Evolutionary conservation across 345 rosid genomes (phyloP).

Genomic region (Pseudoturritis turrita): DNA sequence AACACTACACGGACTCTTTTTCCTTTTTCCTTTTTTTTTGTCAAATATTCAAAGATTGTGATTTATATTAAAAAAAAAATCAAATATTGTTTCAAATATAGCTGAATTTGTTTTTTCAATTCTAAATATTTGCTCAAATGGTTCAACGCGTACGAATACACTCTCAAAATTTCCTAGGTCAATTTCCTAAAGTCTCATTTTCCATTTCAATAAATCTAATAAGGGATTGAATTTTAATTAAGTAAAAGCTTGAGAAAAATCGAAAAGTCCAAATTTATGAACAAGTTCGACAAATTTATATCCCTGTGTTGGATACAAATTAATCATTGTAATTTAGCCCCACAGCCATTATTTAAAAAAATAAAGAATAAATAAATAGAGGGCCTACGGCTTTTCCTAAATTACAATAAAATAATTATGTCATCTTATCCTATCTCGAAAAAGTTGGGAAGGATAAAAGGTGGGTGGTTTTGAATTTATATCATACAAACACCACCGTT

Average conservation of each 20-base stretch:
- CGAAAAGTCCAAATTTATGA: neutral
- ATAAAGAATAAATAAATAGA: too few species aligned
- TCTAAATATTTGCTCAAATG: neutral
- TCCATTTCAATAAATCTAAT: neutral
- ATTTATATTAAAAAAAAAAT: too few species aligned
- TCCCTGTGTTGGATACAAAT: neutral
- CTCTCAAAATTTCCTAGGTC: neutral
- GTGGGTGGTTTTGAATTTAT: constrained; percentile 18
- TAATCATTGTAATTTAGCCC: neutral
- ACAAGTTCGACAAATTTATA: neutral
- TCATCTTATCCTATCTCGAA: constrained; percentile 16
- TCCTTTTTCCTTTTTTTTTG: too few species aligned
- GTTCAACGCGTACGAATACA: neutral
- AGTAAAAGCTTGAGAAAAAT: neutral
- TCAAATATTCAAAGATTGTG: too few species aligned
- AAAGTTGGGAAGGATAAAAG: constrained; percentile 2
- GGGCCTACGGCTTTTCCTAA: neutral
- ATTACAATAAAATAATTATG: constrained; percentile 3
- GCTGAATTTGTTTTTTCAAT: neutral
- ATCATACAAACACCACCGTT: neutral
- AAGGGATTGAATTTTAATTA: neutral
- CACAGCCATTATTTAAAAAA: neutral
- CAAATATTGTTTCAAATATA: too few species aligned
- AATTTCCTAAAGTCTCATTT: neutral
- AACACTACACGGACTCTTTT: too few species aligned